These are phyloP conservation scores for Tremellales sp. DNA, from an alignment of 1,284 basidiomycete species.

Conservation along the genomic window DNA sequence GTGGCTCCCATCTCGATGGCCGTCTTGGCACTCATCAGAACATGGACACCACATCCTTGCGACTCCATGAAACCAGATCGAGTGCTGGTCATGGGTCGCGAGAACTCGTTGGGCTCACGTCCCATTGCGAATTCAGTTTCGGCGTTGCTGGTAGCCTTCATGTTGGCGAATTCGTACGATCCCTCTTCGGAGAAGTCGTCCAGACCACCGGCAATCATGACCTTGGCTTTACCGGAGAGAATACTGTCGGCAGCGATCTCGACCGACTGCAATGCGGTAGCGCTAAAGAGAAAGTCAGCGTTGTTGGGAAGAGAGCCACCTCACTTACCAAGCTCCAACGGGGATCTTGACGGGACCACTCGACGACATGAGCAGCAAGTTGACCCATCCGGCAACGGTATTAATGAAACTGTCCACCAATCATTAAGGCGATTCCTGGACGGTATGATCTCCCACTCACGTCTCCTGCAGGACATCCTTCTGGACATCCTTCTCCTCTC, in stretches of 20 bases:
- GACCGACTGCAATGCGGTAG: conserved; percentile 93
- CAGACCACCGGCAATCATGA: conserved; percentile 98
- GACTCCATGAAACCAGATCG: conserved; percentile 98
- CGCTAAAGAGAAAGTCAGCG: conserved; percentile 53
- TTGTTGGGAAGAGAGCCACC: conserved; percentile 1
- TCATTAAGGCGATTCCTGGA: background rate
- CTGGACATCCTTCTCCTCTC: conserved; percentile 95
- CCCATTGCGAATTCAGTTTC: conserved; percentile 98
- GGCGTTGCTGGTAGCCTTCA: conserved; percentile 98
- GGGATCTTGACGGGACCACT: conserved; percentile 98
- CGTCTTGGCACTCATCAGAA: conserved; percentile 94
- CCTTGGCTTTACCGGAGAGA: conserved; percentile 90
- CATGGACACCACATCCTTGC: conserved; percentile 93
- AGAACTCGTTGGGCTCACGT: conserved; percentile 97
- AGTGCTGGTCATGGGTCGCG: conserved; percentile 91
- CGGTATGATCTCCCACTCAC: conserved; percentile 52
- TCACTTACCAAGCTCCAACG: conserved; percentile 91
- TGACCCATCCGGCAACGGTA: conserved; percentile 96
- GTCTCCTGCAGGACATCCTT: conserved; percentile 98
- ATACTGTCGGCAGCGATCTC: conserved; percentile 98
- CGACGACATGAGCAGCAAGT: conserved; percentile 86
- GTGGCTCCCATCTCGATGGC: conserved; percentile 90
- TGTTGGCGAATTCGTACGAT: conserved; percentile 96
- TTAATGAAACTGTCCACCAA: conserved; percentile 76
- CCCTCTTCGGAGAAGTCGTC: conserved; percentile 98